A percentile compares a stretch with the other conserved stretches of the same genome.
Evolutionary conservation across 345 rosid genomes (phyloP).

Genomic region (Microthlaspi erraticum): DNA sequence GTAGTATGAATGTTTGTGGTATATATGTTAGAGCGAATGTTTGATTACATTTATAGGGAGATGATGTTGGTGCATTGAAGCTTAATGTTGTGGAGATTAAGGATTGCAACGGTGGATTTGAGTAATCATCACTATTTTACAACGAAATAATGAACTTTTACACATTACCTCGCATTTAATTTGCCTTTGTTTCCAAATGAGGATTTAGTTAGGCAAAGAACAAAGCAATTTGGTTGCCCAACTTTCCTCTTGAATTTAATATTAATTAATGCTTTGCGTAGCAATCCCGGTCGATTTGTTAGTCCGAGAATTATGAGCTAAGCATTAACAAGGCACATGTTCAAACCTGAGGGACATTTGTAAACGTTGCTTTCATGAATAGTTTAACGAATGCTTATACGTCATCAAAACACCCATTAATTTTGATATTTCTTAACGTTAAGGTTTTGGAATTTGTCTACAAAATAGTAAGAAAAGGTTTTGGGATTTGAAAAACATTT

Average conservation of each 20-base stretch:
- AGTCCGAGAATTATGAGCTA: conserved; percentile 31
- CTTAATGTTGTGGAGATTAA: conserved; percentile 33
- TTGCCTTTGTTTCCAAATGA: conserved; percentile 20
- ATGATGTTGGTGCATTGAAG: conserved; percentile 11
- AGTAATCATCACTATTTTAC: conserved; percentile 28
- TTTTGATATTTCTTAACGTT: conserved; percentile 41
- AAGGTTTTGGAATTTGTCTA: conserved; percentile 11
- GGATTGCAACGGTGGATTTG: conserved; percentile 37
- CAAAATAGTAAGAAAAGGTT: conserved; percentile 6
- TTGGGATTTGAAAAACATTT: conserved; percentile 1
- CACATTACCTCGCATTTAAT: conserved; percentile 22
- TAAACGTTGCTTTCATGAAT: not conserved
- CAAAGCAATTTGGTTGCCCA: conserved; percentile 26
- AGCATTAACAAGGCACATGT: conserved; percentile 42
- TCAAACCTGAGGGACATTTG: not conserved
- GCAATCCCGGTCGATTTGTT: conserved; percentile 27
- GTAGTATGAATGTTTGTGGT: not conserved
- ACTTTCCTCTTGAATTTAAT: not conserved
- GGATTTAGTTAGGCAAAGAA: conserved; percentile 1
- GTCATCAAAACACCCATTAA: conserved; percentile 35
- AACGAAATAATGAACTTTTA: conserved; percentile 30
- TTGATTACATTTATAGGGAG: conserved; percentile 23
- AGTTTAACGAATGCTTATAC: conserved; percentile 37
- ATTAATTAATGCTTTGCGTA: conserved; percentile 19
- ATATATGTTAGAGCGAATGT: conserved; percentile 6